Evolutionary conservation across 2,329 filamentous ascomycete species (phyloP), one percentile per base, ranked within the genome.

Genomic region (Aureobasidium vineae): DNA sequence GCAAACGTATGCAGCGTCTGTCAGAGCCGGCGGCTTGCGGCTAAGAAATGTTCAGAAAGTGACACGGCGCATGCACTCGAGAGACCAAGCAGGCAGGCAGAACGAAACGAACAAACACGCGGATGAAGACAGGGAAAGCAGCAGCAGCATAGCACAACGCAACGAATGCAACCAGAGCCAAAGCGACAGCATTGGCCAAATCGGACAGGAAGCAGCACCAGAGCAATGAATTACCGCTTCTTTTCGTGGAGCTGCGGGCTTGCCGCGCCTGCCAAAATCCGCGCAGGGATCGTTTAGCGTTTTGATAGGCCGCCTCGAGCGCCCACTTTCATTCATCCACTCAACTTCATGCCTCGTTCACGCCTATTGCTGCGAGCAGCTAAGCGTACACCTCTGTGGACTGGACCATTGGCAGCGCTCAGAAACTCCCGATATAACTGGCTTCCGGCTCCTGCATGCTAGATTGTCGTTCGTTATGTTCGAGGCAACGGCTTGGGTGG

Each of bases 231-330:
- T 50, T 50, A 63, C 59, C 59, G 59, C 59, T n/a, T 50, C 59
- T 63, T 63, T 63, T 63, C 59, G 59, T 52, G 45, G 59, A 63
- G 59, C 59, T 36, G 47, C 45, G 33, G 60, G 60, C 60, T 43
- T 53, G 49, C 61, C 49, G 61, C 61, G 47, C 26, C 49, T 43
- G 36, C 49, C 31, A 64, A 63, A 43, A 64, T 54, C 61, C 50
- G 28, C 33, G 61, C 61, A 64, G 38, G 61, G 61, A 54, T 64
- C 49, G 33, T 43, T 28, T 50, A 33, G 36, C 61, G 49, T n/a
- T 64, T 41, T 54, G 61, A 64, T 64, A 64, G 61, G 61, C 61
- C 43, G 49, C 43, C 36, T 54, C 28, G 61, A 50, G 57, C 56
- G 56, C 56, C 56, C 56, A 45, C 56, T 33, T 45, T 41, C 41